Evolutionary conservation across 2,329 filamentous ascomycete species (phyloP), one percentile per base, ranked within the genome.

Genomic region (Talaromyces sp.): DNA sequence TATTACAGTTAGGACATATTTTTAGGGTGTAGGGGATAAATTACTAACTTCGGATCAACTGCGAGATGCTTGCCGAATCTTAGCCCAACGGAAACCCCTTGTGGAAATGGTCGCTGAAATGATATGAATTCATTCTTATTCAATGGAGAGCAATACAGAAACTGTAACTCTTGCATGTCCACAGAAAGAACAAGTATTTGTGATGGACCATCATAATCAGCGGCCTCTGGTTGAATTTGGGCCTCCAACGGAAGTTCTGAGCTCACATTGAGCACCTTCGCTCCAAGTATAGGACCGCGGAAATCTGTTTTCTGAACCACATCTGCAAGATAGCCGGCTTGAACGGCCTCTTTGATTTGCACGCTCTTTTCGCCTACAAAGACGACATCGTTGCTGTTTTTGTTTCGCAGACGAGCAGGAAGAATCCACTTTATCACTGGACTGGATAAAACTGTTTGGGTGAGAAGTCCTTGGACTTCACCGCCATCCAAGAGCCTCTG

Each of bases 311-410:
- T 95, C 55, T 83, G 83, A n/a, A 83, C 79, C n/a, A 96, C 78
- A 65, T 91, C 85, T 58, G 86, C 83, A 20, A 96, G 80, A 64
- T 88, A 86, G 1, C 86, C 86, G 40, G 79, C 78, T 4, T 80
- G 78, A 2, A 74, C 63, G 19, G 94, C 82, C 69, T 96, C 88
- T 63, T 86, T 88, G 58, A 97, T 85, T 61, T 93, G 87, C 40
- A 99, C 82, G 62, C 85, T 90, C 57, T 88, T 83, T 60, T 96
- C 88, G 49, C 91, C 90, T 52, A 99, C 82, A 63, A 96, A 91
- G 33, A 92, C 87, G 58, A 97, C 84, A 75, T 97, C 92, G 62
- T 94, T 91, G 55, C 86, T 79, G 39, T 80, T 73, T 47, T 80
- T 78, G 50, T 86, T 86, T 52, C 92, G 83, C 54, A 97, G 78